These are phyloP conservation scores for Beauveria sp. DNA, from an alignment of 2,329 filamentous ascomycete genomes.

Conservation along the genomic window DNA sequence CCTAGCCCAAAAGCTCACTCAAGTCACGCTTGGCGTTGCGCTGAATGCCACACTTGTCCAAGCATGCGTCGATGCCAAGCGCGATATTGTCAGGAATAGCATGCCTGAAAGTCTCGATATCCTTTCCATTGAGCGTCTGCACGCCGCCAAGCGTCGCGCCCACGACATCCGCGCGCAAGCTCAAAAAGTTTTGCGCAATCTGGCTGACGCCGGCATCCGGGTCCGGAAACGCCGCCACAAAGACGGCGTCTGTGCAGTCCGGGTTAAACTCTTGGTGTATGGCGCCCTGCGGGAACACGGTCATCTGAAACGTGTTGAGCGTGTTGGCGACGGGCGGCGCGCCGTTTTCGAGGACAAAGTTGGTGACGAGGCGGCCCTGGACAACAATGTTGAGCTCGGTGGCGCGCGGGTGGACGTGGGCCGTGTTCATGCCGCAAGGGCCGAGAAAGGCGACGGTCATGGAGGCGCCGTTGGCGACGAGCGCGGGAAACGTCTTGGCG, in stretches of 20 bases:
- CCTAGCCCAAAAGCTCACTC: constrained; percentile 14
- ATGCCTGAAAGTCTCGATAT: constrained; percentile 31
- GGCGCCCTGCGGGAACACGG: constrained; percentile 41
- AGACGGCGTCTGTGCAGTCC: constrained; percentile 38
- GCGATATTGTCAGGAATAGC: constrained; percentile 42
- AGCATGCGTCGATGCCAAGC: constrained; percentile 41
- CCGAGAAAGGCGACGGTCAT: constrained; percentile 43
- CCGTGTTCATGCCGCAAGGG: constrained; percentile 43
- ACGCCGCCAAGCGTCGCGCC: constrained; percentile 30
- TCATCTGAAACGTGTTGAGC: constrained; percentile 34
- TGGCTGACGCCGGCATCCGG: constrained; percentile 39
- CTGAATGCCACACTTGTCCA: constrained; percentile 38
- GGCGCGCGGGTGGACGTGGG: constrained; percentile 39
- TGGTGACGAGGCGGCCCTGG: constrained; percentile 34
- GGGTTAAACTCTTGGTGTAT: constrained; percentile 46
- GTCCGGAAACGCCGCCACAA: constrained; percentile 39
- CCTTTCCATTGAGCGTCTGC: constrained; percentile 29
- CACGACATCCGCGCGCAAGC: constrained; percentile 29
- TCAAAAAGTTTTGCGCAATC: constrained; percentile 40
- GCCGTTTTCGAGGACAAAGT: constrained; percentile 37
- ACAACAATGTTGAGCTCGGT: constrained; percentile 41
- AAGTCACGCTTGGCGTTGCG: constrained; percentile 26
- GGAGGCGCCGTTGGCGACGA: constrained; percentile 37
- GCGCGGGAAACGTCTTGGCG: constrained; percentile 41
- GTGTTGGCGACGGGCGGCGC: constrained; percentile 29